Conservation (phyloP, 805 yeast species). For the Pichia occidentalis region DNA sequence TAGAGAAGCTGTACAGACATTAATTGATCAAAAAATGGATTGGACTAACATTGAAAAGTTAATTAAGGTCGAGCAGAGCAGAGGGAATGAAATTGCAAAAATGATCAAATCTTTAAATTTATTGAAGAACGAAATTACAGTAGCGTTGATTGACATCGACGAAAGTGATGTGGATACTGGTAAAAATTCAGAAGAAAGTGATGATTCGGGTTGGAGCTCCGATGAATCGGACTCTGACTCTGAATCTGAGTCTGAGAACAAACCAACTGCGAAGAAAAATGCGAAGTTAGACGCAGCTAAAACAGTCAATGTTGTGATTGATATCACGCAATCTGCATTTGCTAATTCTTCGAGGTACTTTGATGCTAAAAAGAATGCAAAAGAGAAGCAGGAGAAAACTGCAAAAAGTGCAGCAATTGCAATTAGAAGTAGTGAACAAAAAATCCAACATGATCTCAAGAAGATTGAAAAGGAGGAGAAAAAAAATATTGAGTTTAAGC, state of each 20-base stretch:
- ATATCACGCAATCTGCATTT: slow-evolving; percentile 66
- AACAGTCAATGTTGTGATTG: slow-evolving; percentile 52
- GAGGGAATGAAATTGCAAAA: slow-evolving; percentile 59
- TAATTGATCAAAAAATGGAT: slow-evolving; percentile 82
- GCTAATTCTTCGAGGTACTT: slow-evolving; percentile 85
- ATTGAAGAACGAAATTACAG: slow-evolving; percentile 56
- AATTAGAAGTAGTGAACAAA: slow-evolving; percentile 72
- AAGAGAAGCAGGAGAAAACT: slow-evolving; percentile 72
- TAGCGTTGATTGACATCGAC: slow-evolving; percentile 44
- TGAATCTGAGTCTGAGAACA: slow-evolving; percentile 22
- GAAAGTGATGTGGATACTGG: slow-evolving; percentile 34
- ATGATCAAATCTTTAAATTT: slow-evolving; percentile 66
- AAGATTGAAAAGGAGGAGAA: slow-evolving; percentile 54
- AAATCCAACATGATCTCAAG: slow-evolving; percentile 65
- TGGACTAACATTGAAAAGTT: slow-evolving; percentile 84
- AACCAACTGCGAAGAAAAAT: slow-evolving; percentile 3
- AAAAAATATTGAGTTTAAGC: slow-evolving; percentile 41
- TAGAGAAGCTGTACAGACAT: slow-evolving; percentile 53
- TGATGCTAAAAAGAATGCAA: slow-evolving; percentile 67
- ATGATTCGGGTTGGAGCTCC: slow-evolving; percentile 18
- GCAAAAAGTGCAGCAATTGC: slow-evolving; percentile 73
- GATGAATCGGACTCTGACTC: slow-evolving; percentile 30
- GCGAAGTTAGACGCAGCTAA: slow-evolving; percentile 15
- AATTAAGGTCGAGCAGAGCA: slow-evolving; percentile 59
- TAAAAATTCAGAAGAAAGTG: slow-evolving; percentile 25